Conservation (phyloP, 1,139 yeast species). For the Wickerhamiella infanticola region DNA sequence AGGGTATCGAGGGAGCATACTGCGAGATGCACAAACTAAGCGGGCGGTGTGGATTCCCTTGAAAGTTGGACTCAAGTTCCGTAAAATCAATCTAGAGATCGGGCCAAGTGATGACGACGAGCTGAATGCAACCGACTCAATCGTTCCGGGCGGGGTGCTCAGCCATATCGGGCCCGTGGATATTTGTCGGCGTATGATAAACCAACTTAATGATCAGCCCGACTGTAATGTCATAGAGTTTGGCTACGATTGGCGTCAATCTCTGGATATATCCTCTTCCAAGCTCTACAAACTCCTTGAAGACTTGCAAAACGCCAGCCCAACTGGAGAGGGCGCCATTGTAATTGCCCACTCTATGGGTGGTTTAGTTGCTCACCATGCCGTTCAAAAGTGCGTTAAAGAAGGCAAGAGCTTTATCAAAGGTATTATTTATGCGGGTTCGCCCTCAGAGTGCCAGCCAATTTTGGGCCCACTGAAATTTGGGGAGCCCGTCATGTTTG, state of each 20-base stretch:
- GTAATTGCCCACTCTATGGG: slow-evolving; percentile 92
- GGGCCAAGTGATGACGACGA: slow-evolving; percentile 62
- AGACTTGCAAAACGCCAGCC: slow-evolving; percentile 27
- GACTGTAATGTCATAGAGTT: slow-evolving; percentile 53
- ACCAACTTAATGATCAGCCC: slow-evolving; percentile 39
- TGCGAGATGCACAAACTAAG: slow-evolving; percentile 48
- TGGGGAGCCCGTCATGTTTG: slow-evolving; percentile 66
- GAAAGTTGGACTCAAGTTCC: slow-evolving; percentile 65
- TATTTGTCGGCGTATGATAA: slow-evolving; percentile 46
- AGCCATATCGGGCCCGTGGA: slow-evolving; percentile 83
- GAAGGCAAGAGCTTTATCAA: slow-evolving; percentile 20
- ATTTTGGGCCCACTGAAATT: slow-evolving; percentile 71
- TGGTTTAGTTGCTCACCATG: slow-evolving; percentile 69
- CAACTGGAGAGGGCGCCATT: slow-evolving; percentile 25
- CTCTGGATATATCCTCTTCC: slow-evolving; percentile 39
- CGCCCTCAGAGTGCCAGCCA: slow-evolving; percentile 72
- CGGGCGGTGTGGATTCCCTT: slow-evolving; percentile 76
- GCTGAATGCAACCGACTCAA: slow-evolving; percentile 31
- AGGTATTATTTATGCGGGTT: slow-evolving; percentile 66
- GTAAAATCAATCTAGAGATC: slow-evolving; percentile 50
- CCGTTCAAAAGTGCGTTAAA: slow-evolving; percentile 39
- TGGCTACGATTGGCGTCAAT: slow-evolving; percentile 86
- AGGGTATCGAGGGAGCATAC: slow-evolving; percentile 76
- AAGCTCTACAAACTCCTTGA: slow-evolving; percentile 36
- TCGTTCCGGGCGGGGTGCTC: slow-evolving; percentile 64